Conservation (phyloP, 139 green algal species). For the Auxenochlorella protothecoides region DNA sequence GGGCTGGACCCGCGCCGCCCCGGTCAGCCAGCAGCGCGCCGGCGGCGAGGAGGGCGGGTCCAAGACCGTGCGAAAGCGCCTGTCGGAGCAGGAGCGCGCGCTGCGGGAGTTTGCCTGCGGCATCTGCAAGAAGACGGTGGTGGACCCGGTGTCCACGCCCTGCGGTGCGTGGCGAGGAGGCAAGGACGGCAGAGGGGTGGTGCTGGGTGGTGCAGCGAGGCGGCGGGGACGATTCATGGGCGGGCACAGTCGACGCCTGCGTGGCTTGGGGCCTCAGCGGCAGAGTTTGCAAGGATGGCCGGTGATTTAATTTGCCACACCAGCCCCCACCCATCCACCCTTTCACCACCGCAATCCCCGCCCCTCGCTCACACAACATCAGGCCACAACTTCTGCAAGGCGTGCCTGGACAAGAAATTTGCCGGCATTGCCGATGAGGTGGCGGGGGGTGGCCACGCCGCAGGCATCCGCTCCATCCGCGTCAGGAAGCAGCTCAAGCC, state of each 20-base stretch:
- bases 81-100: slow-evolving; percentile 53
- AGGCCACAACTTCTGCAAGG: slow-evolving; percentile 82
- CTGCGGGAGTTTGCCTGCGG: slow-evolving; percentile 68
- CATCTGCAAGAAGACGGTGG: slow-evolving; percentile 55
- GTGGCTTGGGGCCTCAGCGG: too few relatives aligned
- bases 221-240: too few relatives aligned
- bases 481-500: slow-evolving; percentile 55
- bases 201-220: too few relatives aligned
- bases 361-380: slow-evolving; percentile 15
- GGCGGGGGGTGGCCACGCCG: slow-evolving; percentile 1
- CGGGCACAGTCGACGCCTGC: too few relatives aligned
- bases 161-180: slow-evolving; percentile 34
- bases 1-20: slow-evolving; percentile 54
- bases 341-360: neutral
- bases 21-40: slow-evolving; percentile 28
- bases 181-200: too few relatives aligned
- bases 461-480: slow-evolving; percentile 36
- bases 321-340: too few relatives aligned
- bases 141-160: slow-evolving; percentile 59
- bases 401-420: slow-evolving; percentile 70
- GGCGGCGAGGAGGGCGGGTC: slow-evolving; percentile 13
- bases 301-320: too few relatives aligned
- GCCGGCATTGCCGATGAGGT: slow-evolving; percentile 17
- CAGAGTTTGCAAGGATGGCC: too few relatives aligned
- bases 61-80: slow-evolving; percentile 42